Percentiles rank a stretch among this genome's conserved stretches.
Conservation (phyloP, 2,329 filamentous ascomycete species). For the Alternaria alternata region DNA sequence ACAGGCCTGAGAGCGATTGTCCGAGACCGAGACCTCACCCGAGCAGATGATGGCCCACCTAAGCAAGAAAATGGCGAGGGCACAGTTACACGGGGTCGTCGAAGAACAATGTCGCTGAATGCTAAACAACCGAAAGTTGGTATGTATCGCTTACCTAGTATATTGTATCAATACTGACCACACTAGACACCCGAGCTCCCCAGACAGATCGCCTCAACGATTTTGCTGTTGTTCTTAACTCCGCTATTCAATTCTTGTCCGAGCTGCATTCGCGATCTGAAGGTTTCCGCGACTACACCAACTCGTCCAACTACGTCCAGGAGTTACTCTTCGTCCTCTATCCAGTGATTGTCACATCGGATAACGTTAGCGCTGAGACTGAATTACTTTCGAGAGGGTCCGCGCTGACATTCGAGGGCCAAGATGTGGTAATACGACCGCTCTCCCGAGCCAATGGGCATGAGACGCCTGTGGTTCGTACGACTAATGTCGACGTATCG, state of each 20-base stretch:
- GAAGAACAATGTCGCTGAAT: slow-evolving; percentile 72
- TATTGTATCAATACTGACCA: slow-evolving; percentile 20
- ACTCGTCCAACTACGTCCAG: slow-evolving; percentile 81
- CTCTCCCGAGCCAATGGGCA: slow-evolving; percentile 67
- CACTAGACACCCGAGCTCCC: slow-evolving; percentile 40
- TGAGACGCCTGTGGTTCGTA: slow-evolving; percentile 74
- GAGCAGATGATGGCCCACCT: slow-evolving; percentile 23
- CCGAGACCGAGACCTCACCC: slow-evolving; percentile 41
- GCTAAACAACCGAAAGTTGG: slow-evolving; percentile 59
- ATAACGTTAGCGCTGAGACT: slow-evolving; percentile 81
- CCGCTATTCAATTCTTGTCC: slow-evolving; percentile 79
- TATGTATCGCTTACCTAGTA: slow-evolving; percentile 13
- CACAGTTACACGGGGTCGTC: slow-evolving; percentile 54
- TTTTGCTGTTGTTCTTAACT: slow-evolving; percentile 73
- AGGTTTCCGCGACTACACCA: slow-evolving; percentile 82
- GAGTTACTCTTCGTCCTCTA: slow-evolving; percentile 82
- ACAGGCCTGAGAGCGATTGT: slow-evolving; percentile 71
- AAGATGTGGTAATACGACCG: slow-evolving; percentile 83
- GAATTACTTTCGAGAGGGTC: slow-evolving; percentile 88
- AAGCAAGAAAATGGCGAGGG: slow-evolving; percentile 30
- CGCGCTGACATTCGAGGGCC: slow-evolving; percentile 82
- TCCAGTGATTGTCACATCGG: slow-evolving; percentile 85
- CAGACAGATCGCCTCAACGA: slow-evolving; percentile 56
- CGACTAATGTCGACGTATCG: slow-evolving; percentile 63
- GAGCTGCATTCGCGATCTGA: slow-evolving; percentile 79